Conservation (phyloP, 495 filamentous ascomycete species). For the Achaetomiella virescens region DNA sequence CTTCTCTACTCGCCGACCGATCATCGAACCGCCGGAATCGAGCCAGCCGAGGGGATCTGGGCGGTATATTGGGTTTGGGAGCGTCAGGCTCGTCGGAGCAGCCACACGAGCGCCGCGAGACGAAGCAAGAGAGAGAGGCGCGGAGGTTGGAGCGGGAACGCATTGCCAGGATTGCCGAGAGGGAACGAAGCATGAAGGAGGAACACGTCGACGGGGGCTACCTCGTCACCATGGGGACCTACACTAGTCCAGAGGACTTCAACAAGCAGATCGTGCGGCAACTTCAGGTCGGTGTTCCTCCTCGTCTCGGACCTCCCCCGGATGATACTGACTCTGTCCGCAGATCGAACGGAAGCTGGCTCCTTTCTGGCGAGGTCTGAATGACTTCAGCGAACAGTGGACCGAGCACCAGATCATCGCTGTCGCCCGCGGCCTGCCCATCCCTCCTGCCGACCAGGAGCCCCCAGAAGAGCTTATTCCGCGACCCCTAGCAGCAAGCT, state of each 20-base stretch:
- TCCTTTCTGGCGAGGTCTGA: constrained; percentile 90
- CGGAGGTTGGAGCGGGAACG: constrained; percentile 80
- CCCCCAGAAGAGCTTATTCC: constrained; percentile 59
- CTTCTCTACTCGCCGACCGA: constrained; percentile 20
- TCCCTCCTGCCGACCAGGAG: constrained; percentile 77
- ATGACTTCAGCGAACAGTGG: constrained; percentile 85
- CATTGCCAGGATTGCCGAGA: constrained; percentile 63
- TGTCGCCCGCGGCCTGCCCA: constrained; percentile 74
- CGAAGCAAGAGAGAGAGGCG: constrained; percentile 84
- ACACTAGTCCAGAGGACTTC: constrained; percentile 88
- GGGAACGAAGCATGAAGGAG: constrained; percentile 87
- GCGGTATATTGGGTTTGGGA: constrained; percentile 19
- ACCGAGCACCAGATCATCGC: constrained; percentile 90
- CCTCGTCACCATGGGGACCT: constrained; percentile 88
- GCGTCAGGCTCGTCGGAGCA: constrained; percentile 23
- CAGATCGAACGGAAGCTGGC: constrained; percentile 90
- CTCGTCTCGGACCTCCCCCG: not conserved
- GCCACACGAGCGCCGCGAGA: constrained; percentile 62
- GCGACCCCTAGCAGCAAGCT: constrained; percentile 38
- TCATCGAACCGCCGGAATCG: constrained; percentile 22
- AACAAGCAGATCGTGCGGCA: constrained; percentile 86
- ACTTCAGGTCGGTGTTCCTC: constrained; percentile 63
- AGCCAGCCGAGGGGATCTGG: constrained; percentile 26
- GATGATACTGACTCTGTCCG: constrained; percentile 8
- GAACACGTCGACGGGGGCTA: constrained; percentile 93